Evolutionary conservation across 805 yeast genomes (phyloP).

Genomic region (Saturnispora bothae): DNA sequence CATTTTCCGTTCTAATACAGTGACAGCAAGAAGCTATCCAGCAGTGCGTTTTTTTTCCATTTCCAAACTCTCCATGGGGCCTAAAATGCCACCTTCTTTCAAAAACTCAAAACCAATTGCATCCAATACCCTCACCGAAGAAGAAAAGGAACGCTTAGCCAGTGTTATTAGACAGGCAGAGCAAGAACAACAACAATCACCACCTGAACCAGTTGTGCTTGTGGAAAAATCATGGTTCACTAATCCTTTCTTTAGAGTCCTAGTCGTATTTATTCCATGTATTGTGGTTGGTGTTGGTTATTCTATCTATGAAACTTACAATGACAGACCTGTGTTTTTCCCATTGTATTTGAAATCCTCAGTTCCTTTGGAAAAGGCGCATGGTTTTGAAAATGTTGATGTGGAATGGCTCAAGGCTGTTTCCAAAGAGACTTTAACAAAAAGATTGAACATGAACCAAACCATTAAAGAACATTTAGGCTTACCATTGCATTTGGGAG

Average conservation of each 20-base stretch:
- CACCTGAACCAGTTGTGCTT: slow-evolving; percentile 1
- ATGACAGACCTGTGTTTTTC: slow-evolving; percentile 24
- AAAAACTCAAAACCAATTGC: slow-evolving; percentile 15
- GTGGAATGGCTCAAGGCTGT: slow-evolving; percentile 20
- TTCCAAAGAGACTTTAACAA: slow-evolving; percentile 19
- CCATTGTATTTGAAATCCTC: slow-evolving; percentile 24
- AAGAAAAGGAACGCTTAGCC: slow-evolving; percentile 6
- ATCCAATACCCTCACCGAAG: slow-evolving; percentile 9
- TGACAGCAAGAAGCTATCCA: too few species aligned
- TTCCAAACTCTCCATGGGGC: background rate
- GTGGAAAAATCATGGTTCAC: slow-evolving; percentile 14
- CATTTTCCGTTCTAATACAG: too few species aligned
- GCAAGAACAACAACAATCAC: slow-evolving; percentile 1
- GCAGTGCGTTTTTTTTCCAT: background rate
- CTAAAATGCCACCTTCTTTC: slow-evolving; percentile 14
- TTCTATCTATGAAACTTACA: slow-evolving; percentile 21
- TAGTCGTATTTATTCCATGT: slow-evolving; percentile 11
- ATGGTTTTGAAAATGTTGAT: slow-evolving; percentile 21
- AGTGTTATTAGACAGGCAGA: slow-evolving; percentile 7
- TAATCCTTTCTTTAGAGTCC: slow-evolving; percentile 10
- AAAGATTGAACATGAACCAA: slow-evolving; percentile 24
- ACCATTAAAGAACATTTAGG: slow-evolving; percentile 23
- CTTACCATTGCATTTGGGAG: slow-evolving; percentile 24
- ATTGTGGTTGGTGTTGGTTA: slow-evolving; percentile 19
- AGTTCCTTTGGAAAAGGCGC: slow-evolving; percentile 19